A percentile compares a stretch with the other conserved stretches of the same genome.
Conservation (phyloP, 805 yeast species). For the Pichia sporocuriosa region DNA sequence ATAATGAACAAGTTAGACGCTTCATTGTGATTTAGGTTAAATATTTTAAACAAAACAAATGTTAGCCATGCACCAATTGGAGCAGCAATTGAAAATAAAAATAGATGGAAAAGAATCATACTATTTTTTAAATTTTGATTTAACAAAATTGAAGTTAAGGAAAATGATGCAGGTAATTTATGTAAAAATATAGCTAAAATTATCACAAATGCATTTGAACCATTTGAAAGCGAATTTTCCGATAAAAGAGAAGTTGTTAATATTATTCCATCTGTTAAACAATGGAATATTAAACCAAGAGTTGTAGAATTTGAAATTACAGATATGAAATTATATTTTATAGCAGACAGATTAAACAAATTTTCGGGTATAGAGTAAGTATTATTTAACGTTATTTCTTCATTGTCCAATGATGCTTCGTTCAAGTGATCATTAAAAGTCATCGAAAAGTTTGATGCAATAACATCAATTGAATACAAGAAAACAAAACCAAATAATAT, state of each 20-base stretch:
- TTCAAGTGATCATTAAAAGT: not conserved
- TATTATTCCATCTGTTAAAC: conserved; percentile 67
- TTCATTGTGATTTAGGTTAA: conserved; percentile 23
- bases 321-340: conserved; percentile 14
- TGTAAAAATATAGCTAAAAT: conserved; percentile 59
- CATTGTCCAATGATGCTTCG: not conserved
- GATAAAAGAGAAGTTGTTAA: conserved; percentile 43
- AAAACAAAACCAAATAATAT: conserved; percentile 12
- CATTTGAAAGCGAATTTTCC: conserved; percentile 21
- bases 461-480: conserved; percentile 7
- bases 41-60: conserved; percentile 23
- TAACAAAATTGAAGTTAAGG: conserved; percentile 50
- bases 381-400: not conserved
- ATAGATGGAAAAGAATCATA: conserved; percentile 39
- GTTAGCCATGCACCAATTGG: conserved; percentile 55
- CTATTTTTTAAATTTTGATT: conserved; percentile 27
- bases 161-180: conserved; percentile 70
- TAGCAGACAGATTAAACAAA: no score
- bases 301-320: conserved; percentile 43
- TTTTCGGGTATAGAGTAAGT: not conserved
- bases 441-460: conserved; percentile 1
- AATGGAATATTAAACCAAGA: conserved; percentile 58
- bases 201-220: conserved; percentile 32
- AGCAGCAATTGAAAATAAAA: conserved; percentile 50
- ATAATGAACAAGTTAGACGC: conserved; percentile 42